A percentile compares a stretch with the other conserved stretches of the same genome.
Conservation (phyloP, 1,139 yeast genomes). For the Yamadazyma jaroonii region DNA sequence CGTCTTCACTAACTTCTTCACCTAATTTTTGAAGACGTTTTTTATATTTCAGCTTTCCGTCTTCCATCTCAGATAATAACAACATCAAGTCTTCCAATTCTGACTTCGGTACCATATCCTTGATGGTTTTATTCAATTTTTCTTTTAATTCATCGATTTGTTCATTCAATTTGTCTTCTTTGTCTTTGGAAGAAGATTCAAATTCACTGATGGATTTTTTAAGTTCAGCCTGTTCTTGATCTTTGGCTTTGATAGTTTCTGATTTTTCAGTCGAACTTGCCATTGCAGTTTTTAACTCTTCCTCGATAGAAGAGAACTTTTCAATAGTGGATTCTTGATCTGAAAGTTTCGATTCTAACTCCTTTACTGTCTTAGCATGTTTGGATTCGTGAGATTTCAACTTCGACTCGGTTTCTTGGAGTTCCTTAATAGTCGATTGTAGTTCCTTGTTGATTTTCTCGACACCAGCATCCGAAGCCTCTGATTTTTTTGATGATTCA, state of each 20-base stretch:
- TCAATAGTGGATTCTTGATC: background rate
- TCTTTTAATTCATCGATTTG: conserved; percentile 7
- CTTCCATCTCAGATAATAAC: conserved; percentile 72
- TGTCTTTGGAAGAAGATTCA: background rate
- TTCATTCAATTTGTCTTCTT: background rate
- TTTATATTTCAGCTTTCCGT: conserved; percentile 60
- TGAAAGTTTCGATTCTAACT: conserved; percentile 4
- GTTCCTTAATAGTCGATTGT: background rate
- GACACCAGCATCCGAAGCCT: background rate
- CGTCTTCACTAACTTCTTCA: conserved; percentile 46
- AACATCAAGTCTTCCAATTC: conserved; percentile 79
- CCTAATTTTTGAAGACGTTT: conserved; percentile 48
- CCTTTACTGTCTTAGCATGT: background rate
- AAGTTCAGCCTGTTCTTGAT: conserved; percentile 4
- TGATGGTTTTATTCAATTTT: conserved; percentile 3
- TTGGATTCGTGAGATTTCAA: background rate
- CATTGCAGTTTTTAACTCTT: background rate
- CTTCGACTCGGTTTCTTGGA: background rate
- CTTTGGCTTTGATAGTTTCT: background rate
- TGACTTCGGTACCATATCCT: conserved; percentile 45
- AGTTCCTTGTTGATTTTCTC: background rate
- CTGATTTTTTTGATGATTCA: background rate
- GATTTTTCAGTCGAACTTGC: background rate
- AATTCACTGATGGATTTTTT: background rate
- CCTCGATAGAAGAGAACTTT: background rate